Conservation (phyloP, 2,329 filamentous ascomycete species). For the Colletotrichum phormii region DNA sequence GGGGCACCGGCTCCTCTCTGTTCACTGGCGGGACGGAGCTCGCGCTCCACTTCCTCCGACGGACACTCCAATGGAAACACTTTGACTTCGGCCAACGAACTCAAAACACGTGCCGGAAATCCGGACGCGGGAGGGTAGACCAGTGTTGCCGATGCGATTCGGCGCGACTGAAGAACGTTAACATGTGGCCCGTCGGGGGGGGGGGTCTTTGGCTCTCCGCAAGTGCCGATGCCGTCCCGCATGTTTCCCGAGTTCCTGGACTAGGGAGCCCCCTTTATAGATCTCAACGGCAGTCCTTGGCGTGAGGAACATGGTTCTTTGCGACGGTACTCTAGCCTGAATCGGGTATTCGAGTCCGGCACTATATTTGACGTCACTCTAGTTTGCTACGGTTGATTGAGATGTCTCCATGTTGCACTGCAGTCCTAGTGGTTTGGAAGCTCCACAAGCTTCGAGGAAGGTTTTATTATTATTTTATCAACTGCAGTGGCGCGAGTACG, state of each 20-base stretch:
- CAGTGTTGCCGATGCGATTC: background rate
- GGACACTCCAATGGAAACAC: background rate
- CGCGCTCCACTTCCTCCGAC: background rate
- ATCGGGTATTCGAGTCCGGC: background rate
- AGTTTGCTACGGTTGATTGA: background rate
- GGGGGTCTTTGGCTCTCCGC: background rate
- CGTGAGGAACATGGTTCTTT: too few species aligned
- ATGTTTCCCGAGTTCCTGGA: background rate
- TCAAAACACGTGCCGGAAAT: background rate
- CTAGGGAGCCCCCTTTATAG: background rate
- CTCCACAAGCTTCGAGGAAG: background rate
- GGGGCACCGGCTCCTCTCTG: background rate
- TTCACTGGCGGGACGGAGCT: background rate
- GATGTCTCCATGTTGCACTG: background rate
- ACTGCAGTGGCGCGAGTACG: background rate
- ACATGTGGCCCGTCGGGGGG: background rate
- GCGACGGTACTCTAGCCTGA: background rate
- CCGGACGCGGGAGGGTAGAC: too few species aligned
- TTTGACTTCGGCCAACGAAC: background rate
- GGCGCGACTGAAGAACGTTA: too few species aligned
- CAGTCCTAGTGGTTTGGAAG: background rate
- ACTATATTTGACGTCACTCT: background rate
- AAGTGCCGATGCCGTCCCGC: background rate
- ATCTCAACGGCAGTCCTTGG: background rate
- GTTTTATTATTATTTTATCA: too few species aligned